Conservation (phyloP, 2,329 filamentous ascomycete genomes). For the Aurifilum marmelostoma region DNA sequence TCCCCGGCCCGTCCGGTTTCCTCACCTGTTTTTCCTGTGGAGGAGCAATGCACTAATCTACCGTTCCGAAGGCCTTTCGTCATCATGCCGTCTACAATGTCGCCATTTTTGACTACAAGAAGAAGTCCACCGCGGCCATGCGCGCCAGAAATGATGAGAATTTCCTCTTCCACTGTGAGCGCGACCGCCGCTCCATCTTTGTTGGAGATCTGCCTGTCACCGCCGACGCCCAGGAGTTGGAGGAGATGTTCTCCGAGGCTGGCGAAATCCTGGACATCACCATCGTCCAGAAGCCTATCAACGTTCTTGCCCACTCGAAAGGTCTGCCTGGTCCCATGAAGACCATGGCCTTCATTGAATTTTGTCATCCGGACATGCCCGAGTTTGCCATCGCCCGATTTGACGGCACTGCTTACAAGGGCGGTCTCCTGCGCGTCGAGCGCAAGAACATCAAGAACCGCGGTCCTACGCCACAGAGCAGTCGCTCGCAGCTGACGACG, state of each 20-base stretch:
- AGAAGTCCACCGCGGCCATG: slow-evolving; percentile 29
- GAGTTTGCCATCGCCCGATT: slow-evolving; percentile 28
- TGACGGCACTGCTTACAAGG: slow-evolving; percentile 22
- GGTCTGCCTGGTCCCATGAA: slow-evolving; percentile 13
- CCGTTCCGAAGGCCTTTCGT: slow-evolving; percentile 38
- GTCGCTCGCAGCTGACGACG: slow-evolving; percentile 18
- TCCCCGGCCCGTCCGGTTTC: too few species aligned
- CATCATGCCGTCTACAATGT: slow-evolving; percentile 39
- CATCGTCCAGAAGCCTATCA: slow-evolving; percentile 33
- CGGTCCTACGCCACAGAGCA: slow-evolving; percentile 13
- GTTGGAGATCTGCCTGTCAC: slow-evolving; percentile 38
- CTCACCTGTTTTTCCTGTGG: too few species aligned
- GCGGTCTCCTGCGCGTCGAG: slow-evolving; percentile 25
- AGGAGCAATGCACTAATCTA: too few species aligned
- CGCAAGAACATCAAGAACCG: slow-evolving; percentile 28
- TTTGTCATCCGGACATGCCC: slow-evolving; percentile 30
- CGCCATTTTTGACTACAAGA: slow-evolving; percentile 40
- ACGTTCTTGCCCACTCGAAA: slow-evolving; percentile 23
- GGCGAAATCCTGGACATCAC: slow-evolving; percentile 38
- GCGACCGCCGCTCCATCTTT: slow-evolving; percentile 42
- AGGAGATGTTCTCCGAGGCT: slow-evolving; percentile 31
- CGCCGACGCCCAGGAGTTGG: slow-evolving; percentile 34
- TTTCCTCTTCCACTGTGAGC: slow-evolving; percentile 39
- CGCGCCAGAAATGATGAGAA: slow-evolving; percentile 36
- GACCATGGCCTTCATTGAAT: slow-evolving; percentile 39